These are phyloP conservation scores for Heterobasidion irregulare DNA, from an alignment of 1,284 basidiomycete species.

Conservation along the genomic window DNA sequence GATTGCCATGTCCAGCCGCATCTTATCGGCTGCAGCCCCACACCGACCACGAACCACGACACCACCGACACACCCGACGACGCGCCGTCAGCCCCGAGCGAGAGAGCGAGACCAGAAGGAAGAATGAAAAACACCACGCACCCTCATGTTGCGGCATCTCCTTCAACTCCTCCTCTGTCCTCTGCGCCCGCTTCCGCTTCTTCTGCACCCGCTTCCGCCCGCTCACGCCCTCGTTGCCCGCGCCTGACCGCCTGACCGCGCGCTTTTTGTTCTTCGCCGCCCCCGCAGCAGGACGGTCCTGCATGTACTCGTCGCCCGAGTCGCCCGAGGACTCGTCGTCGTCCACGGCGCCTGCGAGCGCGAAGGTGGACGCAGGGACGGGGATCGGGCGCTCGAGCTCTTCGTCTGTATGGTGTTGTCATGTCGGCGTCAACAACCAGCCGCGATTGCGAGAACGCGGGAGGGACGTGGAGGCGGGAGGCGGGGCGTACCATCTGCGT, in stretches of 20 bases:
- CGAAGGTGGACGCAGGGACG: too few species aligned
- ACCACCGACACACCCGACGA: too few species aligned
- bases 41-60: too few species aligned
- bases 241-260: conserved; percentile 13
- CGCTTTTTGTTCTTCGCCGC: conserved; percentile 34
- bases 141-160: conserved; percentile 68
- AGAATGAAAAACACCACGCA: conserved; percentile 21
- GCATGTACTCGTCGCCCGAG: conserved; percentile 47
- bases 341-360: conserved; percentile 15
- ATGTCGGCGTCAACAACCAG: too few species aligned
- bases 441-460: conserved; percentile 1
- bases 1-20: conserved; percentile 63
- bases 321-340: conserved; percentile 47
- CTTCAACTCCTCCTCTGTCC: conserved; percentile 49
- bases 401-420: conserved; percentile 16
- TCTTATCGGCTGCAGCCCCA: conserved; percentile 41
- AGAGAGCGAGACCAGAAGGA: not conserved
- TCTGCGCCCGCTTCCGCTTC: conserved; percentile 33
- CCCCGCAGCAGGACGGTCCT: conserved; percentile 17
- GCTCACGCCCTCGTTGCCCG: not conserved
- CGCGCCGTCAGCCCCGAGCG: not conserved
- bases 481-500: conserved; percentile 33
- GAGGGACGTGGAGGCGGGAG: not conserved
- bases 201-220: not conserved
- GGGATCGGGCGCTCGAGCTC: conserved; percentile 13